Base-by-base conservation (phyloP, 176 grass and related monocot genomes). In the Triticum urartu region DNA sequence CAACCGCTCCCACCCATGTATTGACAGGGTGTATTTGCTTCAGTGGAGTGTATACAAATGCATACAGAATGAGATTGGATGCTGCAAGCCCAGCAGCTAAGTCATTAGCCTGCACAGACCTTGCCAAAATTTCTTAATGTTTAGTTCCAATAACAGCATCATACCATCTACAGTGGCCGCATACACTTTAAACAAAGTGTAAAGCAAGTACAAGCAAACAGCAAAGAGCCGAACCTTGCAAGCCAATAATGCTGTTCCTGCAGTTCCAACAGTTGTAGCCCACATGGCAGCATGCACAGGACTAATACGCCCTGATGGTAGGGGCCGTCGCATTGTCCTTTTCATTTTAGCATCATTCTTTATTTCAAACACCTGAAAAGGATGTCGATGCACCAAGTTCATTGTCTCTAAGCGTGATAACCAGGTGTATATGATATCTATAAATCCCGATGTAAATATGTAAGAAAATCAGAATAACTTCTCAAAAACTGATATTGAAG, bases 1-100 rank as follows among this genome's bases (percentile, higher is more conserved):
- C 90, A 79, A 98, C 59, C 68, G 96, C 96, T 84, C 96, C 96
- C 84, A 98, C 96, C 96, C 96, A 98, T 91, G 96, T 98, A 92
- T 98, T 98, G 39, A 92, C 70, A 40, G 96, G 96, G 76, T 98
- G 96, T 89, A 98, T 95, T 89, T 98, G 96, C 87, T 98, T 98
- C 77, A 98, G 86, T 26, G 96, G 93, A 83, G 96, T 98, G 75
- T 98, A 98, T n/a, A 95, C 88, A 89, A 98, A 98, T 83, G 96
- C 93, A 86, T 98, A 98, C 42, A 98, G 82, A 91, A 95, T 61
- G 11, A 98, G 90, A 89, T 98, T 98, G 64, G 86, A 94, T 91
- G 96, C 91, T 61, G 93, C 93, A 64, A 98, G 88, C 75, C 93
- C 93, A 75, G 93, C 86, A 13, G 95, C 93, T 86, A 98, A 86